Evolutionary conservation across 2,329 filamentous ascomycete genomes (phyloP).

Genomic region (Colletotrichum incanum): DNA sequence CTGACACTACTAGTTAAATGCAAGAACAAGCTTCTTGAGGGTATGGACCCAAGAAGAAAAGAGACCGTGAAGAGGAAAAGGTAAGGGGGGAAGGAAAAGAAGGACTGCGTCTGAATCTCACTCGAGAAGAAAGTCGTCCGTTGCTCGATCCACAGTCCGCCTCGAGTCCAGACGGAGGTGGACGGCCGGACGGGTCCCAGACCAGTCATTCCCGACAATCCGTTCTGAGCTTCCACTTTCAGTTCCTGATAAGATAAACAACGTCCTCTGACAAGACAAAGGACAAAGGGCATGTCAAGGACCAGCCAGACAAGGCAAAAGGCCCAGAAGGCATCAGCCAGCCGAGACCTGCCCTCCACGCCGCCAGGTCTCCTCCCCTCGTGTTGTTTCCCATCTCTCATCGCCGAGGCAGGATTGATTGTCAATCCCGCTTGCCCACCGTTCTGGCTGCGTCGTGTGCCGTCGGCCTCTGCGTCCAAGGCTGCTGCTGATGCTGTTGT

Average conservation of each 20-base stretch:
- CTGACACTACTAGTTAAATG: background rate
- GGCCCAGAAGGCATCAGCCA: background rate
- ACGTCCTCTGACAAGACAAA: conserved; percentile 21
- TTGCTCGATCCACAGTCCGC: conserved; percentile 34
- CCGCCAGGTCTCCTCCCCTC: conserved; percentile 1
- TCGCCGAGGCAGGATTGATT: background rate
- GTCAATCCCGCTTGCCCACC: conserved; percentile 1
- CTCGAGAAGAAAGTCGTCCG: conserved; percentile 1
- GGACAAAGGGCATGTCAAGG: conserved; percentile 6
- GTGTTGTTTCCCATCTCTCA: background rate
- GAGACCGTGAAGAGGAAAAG: background rate
- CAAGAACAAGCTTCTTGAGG: background rate
- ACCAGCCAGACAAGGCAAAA: conserved; percentile 14
- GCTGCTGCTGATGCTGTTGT: background rate
- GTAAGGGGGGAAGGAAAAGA: background rate
- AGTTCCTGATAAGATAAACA: conserved; percentile 36
- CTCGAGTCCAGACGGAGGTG: conserved; percentile 5
- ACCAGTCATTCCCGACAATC: conserved; percentile 21
- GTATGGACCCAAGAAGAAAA: conserved; percentile 1
- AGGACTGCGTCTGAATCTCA: conserved; percentile 5
- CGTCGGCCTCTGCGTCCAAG: conserved; percentile 1
- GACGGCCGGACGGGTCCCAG: conserved; percentile 11
- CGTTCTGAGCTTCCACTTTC: conserved; percentile 18
- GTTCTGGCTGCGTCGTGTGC: background rate
- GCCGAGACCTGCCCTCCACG: conserved; percentile 9